Base-by-base conservation (phyloP, 768 basidiomycete species). In the Lactarius psammicola region DNA sequence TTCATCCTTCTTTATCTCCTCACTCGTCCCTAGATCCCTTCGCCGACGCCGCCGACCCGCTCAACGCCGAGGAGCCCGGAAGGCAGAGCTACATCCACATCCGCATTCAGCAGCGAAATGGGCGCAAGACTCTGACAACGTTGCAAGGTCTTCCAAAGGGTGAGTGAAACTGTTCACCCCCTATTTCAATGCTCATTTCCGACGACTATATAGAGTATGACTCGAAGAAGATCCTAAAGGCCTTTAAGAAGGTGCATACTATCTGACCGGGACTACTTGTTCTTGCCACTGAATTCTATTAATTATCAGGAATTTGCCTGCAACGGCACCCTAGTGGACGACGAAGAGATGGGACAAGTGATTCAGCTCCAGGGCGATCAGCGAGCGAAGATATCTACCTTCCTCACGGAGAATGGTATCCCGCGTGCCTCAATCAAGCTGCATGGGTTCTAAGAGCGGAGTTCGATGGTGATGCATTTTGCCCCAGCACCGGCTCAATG, bases 361-460 rank as follows among this genome's bases (percentile, higher is more conserved):
- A 93, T 99, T 74, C 97, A 99, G 80, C 88, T 99, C 69, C 97
- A 98, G 77, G 97, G 97, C 68, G 97, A 99, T 79, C 97, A 99
- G 78, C 86, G 97, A 59, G 77, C 83, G 75, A 95, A 95, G 83
- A 96, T 98, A 70, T 86, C 85, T 61, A 85, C 81, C 57, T 98
- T 98, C 84, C 87, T 99, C 71, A 80, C 83, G 67, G 88, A 91
- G 73, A 88, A 93, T 70, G 92, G 91, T 58, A 83, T 96, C 58
- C 83, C 86, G 62, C 90, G 84, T 79, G 75, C 78, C 71, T 88
- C 85, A 62, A 91, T 94, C 81, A 94, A 92, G 80, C 78, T 94
- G 62, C 93, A 94, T 78, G 92, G 92, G 67, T 94, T 94, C 85
- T 94, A 78, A 85, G 63, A 61, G 58, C 56, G 60, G 51, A 30